These are phyloP conservation scores for Paragyromitra xinjiangensis DNA, from an alignment of 495 filamentous ascomycete species.

Conservation along the genomic window DNA sequence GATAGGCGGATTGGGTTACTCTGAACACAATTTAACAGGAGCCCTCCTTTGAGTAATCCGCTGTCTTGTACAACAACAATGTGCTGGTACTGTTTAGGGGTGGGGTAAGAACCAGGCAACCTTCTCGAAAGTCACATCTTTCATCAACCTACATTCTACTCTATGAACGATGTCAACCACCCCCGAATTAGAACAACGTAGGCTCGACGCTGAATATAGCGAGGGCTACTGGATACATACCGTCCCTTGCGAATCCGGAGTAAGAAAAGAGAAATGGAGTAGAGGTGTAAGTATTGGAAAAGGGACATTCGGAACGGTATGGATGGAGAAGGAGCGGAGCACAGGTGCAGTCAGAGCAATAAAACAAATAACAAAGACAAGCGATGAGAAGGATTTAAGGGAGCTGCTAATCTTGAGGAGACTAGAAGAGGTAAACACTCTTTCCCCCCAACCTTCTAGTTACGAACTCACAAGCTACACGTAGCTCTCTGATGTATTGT, in stretches of 20 bases:
- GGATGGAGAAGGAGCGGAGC: constrained; percentile 28
- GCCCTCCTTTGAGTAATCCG: neutral
- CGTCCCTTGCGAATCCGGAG: neutral
- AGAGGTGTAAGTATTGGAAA: neutral
- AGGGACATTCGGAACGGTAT: constrained; percentile 17
- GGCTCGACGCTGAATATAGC: constrained; percentile 13
- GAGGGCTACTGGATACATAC: constrained; percentile 28
- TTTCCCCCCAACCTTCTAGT: neutral
- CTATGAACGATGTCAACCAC: constrained; percentile 7
- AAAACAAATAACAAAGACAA: constrained; percentile 19
- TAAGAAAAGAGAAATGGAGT: constrained; percentile 25
- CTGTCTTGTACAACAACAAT: neutral
- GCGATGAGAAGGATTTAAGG: neutral
- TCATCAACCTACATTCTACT: neutral
- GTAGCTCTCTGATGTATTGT: neutral
- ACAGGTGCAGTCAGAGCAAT: constrained; percentile 25
- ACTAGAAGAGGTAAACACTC: constrained; percentile 11
- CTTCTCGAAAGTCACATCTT: neutral
- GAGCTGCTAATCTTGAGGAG: constrained; percentile 23
- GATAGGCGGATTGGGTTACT: neutral
- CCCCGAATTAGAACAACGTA: neutral
- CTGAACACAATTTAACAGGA: neutral
- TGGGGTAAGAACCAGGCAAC: neutral
- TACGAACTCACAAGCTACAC: neutral
- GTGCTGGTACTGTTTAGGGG: neutral